These are phyloP conservation scores for Puccinia hordei DNA, from an alignment of 1,284 basidiomycete species.

Conservation along the genomic window DNA sequence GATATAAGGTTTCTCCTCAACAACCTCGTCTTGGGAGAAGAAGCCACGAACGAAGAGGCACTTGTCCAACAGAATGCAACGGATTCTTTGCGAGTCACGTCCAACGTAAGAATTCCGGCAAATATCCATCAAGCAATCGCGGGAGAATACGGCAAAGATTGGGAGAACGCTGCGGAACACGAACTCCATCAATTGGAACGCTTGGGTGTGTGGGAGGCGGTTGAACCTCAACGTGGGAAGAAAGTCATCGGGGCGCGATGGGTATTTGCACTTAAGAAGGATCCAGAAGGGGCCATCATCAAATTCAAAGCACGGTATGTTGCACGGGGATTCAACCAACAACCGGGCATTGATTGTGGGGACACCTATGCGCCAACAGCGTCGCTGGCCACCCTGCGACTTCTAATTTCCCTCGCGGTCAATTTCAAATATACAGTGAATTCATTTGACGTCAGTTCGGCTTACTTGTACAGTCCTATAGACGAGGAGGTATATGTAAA, in stretches of 20 bases:
- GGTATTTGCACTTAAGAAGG: slow-evolving; percentile 21
- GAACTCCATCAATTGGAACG: slow-evolving; percentile 1
- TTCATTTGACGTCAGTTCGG: slow-evolving; percentile 36
- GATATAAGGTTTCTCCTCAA: not conserved
- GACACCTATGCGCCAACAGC: slow-evolving; percentile 14
- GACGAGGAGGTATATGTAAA: slow-evolving; percentile 26
- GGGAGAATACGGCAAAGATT: not conserved
- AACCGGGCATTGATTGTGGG: not conserved
- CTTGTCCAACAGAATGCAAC: not conserved
- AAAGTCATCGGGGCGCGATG: slow-evolving; percentile 1
- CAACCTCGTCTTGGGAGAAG: not conserved
- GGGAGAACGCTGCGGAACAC: not conserved
- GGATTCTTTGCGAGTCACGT: not conserved
- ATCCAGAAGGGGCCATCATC: not conserved
- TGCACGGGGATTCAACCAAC: slow-evolving; percentile 21
- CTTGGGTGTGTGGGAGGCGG: slow-evolving; percentile 6
- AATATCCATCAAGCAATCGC: not conserved
- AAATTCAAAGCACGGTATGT: slow-evolving; percentile 26
- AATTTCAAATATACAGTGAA: not conserved
- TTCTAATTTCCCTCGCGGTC: not conserved
- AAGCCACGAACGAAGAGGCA: not conserved
- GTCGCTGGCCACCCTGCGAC: not conserved
- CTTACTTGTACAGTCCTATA: slow-evolving; percentile 32
- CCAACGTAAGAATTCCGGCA: not conserved
- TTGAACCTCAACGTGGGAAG: not conserved